Base-by-base conservation (phyloP, 306 rosid genomes). In the Castanea crenata region DNA sequence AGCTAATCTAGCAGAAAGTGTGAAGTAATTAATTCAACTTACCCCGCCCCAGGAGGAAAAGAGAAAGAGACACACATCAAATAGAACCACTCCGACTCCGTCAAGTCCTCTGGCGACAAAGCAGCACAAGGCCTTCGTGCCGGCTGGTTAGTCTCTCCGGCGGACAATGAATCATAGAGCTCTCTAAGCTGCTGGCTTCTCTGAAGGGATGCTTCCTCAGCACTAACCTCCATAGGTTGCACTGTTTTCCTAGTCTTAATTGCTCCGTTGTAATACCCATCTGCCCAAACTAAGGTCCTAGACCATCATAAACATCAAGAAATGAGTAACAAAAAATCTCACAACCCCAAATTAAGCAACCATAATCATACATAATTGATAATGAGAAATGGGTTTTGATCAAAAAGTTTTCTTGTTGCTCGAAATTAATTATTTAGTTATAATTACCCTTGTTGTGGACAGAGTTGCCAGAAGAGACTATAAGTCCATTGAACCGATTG, bases 401-500 rank as follows among this genome's bases (percentile, higher is more conserved):
- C 5, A 34, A 32, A 3, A 10, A 10, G 14, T 25, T 73, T 52
- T 35, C 6, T 29, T 1, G 38, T 59, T 8, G 15, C 10, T 18
- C 25, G 19, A 16, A 21, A 15, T 19, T 35, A 49, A 49, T 49
- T 12, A 13, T 23, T 19, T 4, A 23, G 25, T 16, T 62, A 10
- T 20, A 65, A 27, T 31, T 92, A 92, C 99, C 90, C 78, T 89
- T 89, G 96, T 54, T 93, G 97, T 3, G 97, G 92, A 63, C 96
- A 91, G 64, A 89, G 58, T 77, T 91, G 96, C 99, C 99, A 95
- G 90, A 88, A 91, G 83, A 95, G 92, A 75, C 93, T 88, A 79
- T 95, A 95, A n/a, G 98, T 95, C 99, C 99, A 95, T 21, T 95
- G 97, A 83, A 91, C 92, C 3, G 98, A 93, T 89, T 95, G 99